Evolutionary conservation across 2,329 filamentous ascomycete genomes (phyloP).

Genomic region (Talaromyces sp.): DNA sequence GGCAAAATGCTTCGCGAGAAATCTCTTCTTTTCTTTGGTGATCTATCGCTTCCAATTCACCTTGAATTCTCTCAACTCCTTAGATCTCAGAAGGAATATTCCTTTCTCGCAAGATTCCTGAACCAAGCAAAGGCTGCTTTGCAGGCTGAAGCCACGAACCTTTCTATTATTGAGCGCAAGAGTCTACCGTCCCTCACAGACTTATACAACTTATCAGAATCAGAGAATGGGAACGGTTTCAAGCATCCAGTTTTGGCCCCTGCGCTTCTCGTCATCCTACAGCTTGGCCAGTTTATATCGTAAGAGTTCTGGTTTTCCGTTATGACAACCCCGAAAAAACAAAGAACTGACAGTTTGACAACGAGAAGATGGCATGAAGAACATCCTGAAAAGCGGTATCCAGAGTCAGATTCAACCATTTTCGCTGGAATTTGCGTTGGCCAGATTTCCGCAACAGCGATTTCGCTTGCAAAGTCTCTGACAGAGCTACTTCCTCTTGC

Average conservation of each 20-base stretch:
- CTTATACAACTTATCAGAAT: not conserved
- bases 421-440: constrained; percentile 4
- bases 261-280: not conserved
- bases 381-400: not conserved
- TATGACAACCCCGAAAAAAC: not conserved
- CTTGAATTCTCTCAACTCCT: not conserved
- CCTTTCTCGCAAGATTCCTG: not conserved
- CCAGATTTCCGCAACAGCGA: not conserved
- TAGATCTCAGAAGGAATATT: not conserved
- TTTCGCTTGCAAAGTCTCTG: not conserved
- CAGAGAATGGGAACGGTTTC: not conserved
- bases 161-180: not conserved
- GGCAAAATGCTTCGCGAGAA: not conserved
- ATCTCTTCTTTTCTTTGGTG: not conserved
- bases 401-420: not conserved
- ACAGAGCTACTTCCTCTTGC: constrained; percentile 2
- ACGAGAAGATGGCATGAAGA: not conserved
- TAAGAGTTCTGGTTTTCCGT: not conserved
- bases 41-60: not conserved
- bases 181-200: not conserved
- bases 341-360: not conserved
- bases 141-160: not conserved
- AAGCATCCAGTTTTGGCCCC: not conserved
- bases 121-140: not conserved
- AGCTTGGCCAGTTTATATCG: not conserved